phyloP scores from a whole-genome alignment of 345 rosid genomes.

The Geranium brycei region DNA sequence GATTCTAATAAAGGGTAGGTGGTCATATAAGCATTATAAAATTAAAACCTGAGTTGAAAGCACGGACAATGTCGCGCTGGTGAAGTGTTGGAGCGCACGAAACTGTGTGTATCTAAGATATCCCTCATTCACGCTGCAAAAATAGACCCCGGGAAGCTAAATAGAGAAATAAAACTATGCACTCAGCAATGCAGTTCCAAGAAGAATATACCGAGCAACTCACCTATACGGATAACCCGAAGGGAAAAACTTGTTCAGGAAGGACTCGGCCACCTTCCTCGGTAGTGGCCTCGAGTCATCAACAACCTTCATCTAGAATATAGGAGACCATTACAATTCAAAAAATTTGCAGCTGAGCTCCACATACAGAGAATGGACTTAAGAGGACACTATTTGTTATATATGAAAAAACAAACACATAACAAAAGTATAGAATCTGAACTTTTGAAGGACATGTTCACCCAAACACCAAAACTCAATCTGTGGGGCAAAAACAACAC shows the following conservation, averaged over 20 bases:
- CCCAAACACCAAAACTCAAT: no score
- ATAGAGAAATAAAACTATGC: not conserved
- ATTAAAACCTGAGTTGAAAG: slow-evolving; percentile 80
- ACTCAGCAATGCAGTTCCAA: not conserved
- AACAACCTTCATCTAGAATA: slow-evolving; percentile 45
- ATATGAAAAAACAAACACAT: no score
- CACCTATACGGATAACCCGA: slow-evolving; percentile 92
- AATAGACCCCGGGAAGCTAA: slow-evolving; percentile 1
- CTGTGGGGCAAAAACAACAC: no score
- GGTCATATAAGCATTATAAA: slow-evolving; percentile 6
- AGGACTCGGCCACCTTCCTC: slow-evolving; percentile 54
- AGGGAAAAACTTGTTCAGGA: slow-evolving; percentile 73
- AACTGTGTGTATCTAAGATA: slow-evolving; percentile 84
- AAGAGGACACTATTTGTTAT: no score
- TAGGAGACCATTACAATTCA: not conserved
- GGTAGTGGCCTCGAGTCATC: slow-evolving; percentile 57
- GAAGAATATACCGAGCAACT: slow-evolving; percentile 4
- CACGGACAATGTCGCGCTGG: slow-evolving; percentile 80
- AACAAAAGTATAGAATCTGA: no score
- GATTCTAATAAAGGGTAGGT: not conserved
- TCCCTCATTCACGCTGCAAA: slow-evolving; percentile 78
- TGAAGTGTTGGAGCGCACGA: slow-evolving; percentile 73
- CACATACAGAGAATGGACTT: no score
- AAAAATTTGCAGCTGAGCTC: no score
- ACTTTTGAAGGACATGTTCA: no score